These are phyloP conservation scores for Oxalis stricta DNA, from an alignment of 441 rosid species.

Conservation along the genomic window DNA sequence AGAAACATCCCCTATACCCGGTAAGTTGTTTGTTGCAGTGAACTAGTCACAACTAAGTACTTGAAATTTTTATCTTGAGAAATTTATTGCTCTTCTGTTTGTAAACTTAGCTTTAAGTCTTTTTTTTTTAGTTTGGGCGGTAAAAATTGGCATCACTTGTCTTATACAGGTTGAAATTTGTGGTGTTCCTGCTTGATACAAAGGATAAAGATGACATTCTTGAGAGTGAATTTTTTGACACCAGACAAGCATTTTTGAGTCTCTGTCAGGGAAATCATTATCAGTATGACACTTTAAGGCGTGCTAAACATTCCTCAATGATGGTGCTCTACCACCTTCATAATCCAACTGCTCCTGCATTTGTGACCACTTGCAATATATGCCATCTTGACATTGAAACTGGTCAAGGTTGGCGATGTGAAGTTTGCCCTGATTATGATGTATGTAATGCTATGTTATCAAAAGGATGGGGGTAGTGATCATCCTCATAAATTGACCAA, in stretches of 20 bases:
- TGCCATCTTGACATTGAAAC: slow-evolving; percentile 95
- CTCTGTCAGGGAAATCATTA: slow-evolving; percentile 99
- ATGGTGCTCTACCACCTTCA: slow-evolving; percentile 99
- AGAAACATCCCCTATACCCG: slow-evolving; percentile 56
- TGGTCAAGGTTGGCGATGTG: slow-evolving; percentile 99
- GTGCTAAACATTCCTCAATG: slow-evolving; percentile 99
- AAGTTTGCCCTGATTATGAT: slow-evolving; percentile 95
- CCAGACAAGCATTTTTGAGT: slow-evolving; percentile 97
- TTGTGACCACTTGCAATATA: slow-evolving; percentile 77
- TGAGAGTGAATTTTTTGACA: slow-evolving; percentile 97
- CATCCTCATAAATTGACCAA: slow-evolving; percentile 98
- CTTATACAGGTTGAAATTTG: slow-evolving; percentile 54
- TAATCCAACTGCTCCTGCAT: slow-evolving; percentile 98
- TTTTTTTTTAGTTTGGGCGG: slow-evolving; percentile 2
- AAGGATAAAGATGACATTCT: slow-evolving; percentile 94
- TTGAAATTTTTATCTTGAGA: background rate
- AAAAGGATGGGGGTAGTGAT: slow-evolving; percentile 77
- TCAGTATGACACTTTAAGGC: slow-evolving; percentile 93
- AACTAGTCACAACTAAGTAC: background rate
- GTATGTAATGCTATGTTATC: slow-evolving; percentile 84
- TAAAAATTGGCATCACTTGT: slow-evolving; percentile 11
- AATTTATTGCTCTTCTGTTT: background rate
- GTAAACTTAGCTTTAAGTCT: background rate
- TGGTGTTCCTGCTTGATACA: slow-evolving; percentile 68
- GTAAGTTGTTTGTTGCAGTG: slow-evolving; percentile 37